Evolutionary conservation across 2,329 filamentous ascomycete species (phyloP).

Genomic region (Chalara sp.): DNA sequence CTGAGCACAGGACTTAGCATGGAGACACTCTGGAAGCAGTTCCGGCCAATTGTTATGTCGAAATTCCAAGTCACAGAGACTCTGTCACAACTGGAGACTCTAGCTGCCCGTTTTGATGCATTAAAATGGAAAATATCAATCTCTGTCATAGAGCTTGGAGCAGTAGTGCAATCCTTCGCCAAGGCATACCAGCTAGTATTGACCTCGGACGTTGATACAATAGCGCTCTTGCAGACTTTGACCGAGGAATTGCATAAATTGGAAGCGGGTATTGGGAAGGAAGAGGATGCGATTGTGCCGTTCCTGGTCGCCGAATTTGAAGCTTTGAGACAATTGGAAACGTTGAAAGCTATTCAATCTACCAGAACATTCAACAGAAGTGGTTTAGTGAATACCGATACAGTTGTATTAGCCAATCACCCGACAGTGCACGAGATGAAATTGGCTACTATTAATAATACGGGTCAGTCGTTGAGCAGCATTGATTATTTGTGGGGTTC

Average conservation of each 20-base stretch:
- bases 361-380: background rate
- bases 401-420: constrained; percentile 24
- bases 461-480: constrained; percentile 17
- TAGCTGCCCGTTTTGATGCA: constrained; percentile 54
- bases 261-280: constrained; percentile 37
- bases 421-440: constrained; percentile 23
- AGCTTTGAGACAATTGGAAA: constrained; percentile 40
- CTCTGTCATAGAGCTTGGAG: constrained; percentile 43
- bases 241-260: constrained; percentile 44
- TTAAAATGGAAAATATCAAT: constrained; percentile 52
- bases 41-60: constrained; percentile 57
- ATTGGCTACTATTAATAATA: constrained; percentile 14
- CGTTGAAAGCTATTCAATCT: constrained; percentile 4
- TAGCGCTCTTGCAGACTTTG: constrained; percentile 39
- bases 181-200: constrained; percentile 51
- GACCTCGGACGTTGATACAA: constrained; percentile 27
- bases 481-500: constrained; percentile 26
- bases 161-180: constrained; percentile 46
- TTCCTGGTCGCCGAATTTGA: constrained; percentile 52
- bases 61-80: constrained; percentile 38
- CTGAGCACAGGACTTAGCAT: constrained; percentile 72
- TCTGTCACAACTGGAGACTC: constrained; percentile 43
- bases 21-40: constrained; percentile 68
- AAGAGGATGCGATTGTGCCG: constrained; percentile 36
- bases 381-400: constrained; percentile 13